Base-by-base conservation (phyloP, 495 filamentous ascomycete species). In the Penicillium argentinense region DNA sequence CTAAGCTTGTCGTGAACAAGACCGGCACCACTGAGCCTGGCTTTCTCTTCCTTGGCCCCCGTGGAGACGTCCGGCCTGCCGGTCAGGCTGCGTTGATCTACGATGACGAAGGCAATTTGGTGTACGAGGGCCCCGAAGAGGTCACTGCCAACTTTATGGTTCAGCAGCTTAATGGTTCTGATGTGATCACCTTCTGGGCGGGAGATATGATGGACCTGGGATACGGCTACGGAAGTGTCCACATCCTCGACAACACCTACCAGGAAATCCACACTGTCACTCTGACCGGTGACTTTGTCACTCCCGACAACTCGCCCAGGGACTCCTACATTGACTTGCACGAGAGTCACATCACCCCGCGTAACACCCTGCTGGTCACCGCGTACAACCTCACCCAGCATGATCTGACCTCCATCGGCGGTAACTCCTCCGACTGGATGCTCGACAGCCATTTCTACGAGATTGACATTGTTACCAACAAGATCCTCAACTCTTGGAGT, bases 291-390 rank as follows among this genome's bases (percentile, higher is more conserved):
- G 12, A 55, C 42, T 64, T 68, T 11, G 41, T 63, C 29, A 60
- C 63, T 0, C 63, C 63, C 2, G 63, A 68, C 36, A 56, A 51
- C 44, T 38, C 40, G 4, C 19, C 39, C 38, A 53, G 51, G n/a
- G 59, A 57, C 13, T 68, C 61, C 0, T 68, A 67, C 45, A 65
- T 66, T 38, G 71, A 73, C 42, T 40, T 76, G 7, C 76, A 79
- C 49, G 75, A 80, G 56, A 73, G 74, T 22, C 66, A 62, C 14
- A 58, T 78, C 32, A 76, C 74, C 9, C 34, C 56, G 4, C 66
- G 73, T 22, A 66, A 77, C 45, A 83, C 78, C 1, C 59, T 79
- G 22, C 60, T 81, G 8, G 75, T 80, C 22, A 74, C 75, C n/a
- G 71, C 76, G 9, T 81, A 81, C 51, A 74, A 81, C 39, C 60